Conservation (phyloP, 1,139 yeast genomes). For the Geotrichum aggregatum region DNA sequence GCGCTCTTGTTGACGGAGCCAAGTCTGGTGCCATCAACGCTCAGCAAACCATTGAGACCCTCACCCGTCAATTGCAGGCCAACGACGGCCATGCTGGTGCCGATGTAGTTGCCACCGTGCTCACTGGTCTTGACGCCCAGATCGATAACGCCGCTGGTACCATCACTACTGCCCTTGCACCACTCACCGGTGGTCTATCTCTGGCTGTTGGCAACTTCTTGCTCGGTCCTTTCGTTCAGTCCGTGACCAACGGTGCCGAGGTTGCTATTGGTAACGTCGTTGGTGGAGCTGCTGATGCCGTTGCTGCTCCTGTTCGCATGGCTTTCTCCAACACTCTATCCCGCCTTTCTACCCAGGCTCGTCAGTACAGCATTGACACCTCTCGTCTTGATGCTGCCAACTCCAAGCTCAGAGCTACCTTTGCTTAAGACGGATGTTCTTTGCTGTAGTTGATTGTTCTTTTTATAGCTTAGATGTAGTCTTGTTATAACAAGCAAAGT, state of each 20-base stretch:
- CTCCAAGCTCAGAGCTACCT: slow-evolving; percentile 16
- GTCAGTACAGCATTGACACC: slow-evolving; percentile 24
- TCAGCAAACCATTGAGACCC: slow-evolving; percentile 26
- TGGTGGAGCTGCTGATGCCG: slow-evolving; percentile 28
- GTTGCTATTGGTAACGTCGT: slow-evolving; percentile 27
- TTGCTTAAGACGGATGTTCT: not conserved
- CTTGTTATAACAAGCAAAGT: too few species aligned
- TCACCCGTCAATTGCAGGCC: slow-evolving; percentile 22
- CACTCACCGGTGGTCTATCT: slow-evolving; percentile 29
- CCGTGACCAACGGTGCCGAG: slow-evolving; percentile 33
- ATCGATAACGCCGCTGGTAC: slow-evolving; percentile 27
- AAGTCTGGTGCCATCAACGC: slow-evolving; percentile 27
- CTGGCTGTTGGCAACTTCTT: slow-evolving; percentile 29
- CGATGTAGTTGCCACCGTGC: slow-evolving; percentile 14
- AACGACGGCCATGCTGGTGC: slow-evolving; percentile 25
- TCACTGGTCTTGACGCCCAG: slow-evolving; percentile 23
- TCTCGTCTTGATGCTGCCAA: slow-evolving; percentile 19
- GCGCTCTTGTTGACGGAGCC: slow-evolving; percentile 21
- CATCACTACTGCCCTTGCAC: slow-evolving; percentile 27
- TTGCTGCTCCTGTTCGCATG: slow-evolving; percentile 23
- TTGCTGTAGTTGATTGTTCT: too few species aligned
- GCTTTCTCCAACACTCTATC: slow-evolving; percentile 23
- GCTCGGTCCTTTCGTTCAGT: slow-evolving; percentile 32
- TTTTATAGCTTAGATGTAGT: too few species aligned
- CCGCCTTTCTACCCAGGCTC: slow-evolving; percentile 22